A percentile compares a stretch with the other conserved stretches of the same genome.
Conservation (phyloP, 148 eudicot genomes). For the Pouteria glomerata region DNA sequence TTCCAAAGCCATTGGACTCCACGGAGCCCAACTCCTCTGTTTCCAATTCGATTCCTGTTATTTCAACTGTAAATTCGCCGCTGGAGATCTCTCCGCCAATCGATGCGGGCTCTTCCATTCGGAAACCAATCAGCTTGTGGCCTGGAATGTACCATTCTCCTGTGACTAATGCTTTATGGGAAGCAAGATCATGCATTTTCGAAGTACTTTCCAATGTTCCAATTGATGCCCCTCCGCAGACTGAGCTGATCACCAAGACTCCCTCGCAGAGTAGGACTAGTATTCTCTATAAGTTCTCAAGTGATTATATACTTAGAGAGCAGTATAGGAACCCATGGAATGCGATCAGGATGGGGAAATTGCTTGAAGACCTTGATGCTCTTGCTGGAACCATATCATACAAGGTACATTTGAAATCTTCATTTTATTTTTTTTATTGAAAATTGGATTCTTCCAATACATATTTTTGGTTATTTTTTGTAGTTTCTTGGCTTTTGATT, state of each 20-base stretch:
- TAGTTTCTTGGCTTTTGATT: neutral
- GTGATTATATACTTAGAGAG: conserved; percentile 69
- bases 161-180: conserved; percentile 89
- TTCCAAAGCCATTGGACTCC: neutral
- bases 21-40: neutral
- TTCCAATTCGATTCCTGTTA: conserved; percentile 5
- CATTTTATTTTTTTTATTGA: neutral
- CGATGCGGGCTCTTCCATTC: conserved; percentile 69
- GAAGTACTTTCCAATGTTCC: conserved; percentile 28
- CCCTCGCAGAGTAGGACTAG: conserved; percentile 70
- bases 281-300: conserved; percentile 55
- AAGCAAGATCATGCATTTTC: conserved; percentile 63
- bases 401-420: conserved; percentile 37
- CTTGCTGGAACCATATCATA: conserved; percentile 87
- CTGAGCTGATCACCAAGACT: conserved; percentile 41
- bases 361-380: conserved; percentile 96
- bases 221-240: conserved; percentile 16
- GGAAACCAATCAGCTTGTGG: conserved; percentile 81
- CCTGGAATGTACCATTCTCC: conserved; percentile 93
- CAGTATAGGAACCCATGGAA: conserved; percentile 95
- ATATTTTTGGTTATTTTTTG: neutral
- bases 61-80: conserved; percentile 12
- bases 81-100: conserved; percentile 30
- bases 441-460: neutral
- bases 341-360: conserved; percentile 73